Percentiles rank a stretch among this genome's conserved stretches.
Conservation (phyloP, 768 basidiomycete species). For the Lactarius trivialis region DNA sequence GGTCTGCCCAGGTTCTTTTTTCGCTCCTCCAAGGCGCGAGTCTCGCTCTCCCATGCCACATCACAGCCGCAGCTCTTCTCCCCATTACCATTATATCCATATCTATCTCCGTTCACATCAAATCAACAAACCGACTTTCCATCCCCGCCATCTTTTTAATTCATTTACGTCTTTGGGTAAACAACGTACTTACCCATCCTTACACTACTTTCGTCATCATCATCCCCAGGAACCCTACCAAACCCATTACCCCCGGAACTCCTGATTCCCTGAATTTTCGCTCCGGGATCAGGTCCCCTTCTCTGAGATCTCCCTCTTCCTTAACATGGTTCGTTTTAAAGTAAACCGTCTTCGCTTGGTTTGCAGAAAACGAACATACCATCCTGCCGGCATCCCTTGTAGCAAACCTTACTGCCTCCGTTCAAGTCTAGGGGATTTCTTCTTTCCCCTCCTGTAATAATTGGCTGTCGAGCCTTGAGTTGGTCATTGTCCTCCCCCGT, state of each 20-base stretch:
- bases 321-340: conserved; percentile 9
- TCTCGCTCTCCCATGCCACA: conserved; percentile 23
- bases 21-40: conserved; percentile 18
- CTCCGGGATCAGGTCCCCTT: conserved; percentile 7
- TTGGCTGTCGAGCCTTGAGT: not conserved
- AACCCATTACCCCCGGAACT: conserved; percentile 19
- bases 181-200: conserved; percentile 20
- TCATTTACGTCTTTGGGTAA: conserved; percentile 22
- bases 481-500: not conserved
- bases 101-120: conserved; percentile 23
- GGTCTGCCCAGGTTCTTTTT: conserved; percentile 20
- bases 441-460: not conserved
- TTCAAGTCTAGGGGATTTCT: conserved; percentile 1
- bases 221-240: conserved; percentile 18
- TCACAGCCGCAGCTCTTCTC: conserved; percentile 20
- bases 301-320: conserved; percentile 13
- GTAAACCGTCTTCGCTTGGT: conserved; percentile 13
- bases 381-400: conserved; percentile 15
- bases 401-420: conserved; percentile 12
- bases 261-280: conserved; percentile 13
- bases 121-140: conserved; percentile 19
- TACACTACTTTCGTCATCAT: conserved; percentile 10
- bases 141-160: conserved; percentile 18
- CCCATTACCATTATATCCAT: conserved; percentile 17
- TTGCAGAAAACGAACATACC: conserved; percentile 1